A percentile compares a stretch with the other conserved stretches of the same genome.
phyloP scores from a whole-genome alignment of 1,284 basidiomycete genomes.

The Ceratobasidium sp. region DNA sequence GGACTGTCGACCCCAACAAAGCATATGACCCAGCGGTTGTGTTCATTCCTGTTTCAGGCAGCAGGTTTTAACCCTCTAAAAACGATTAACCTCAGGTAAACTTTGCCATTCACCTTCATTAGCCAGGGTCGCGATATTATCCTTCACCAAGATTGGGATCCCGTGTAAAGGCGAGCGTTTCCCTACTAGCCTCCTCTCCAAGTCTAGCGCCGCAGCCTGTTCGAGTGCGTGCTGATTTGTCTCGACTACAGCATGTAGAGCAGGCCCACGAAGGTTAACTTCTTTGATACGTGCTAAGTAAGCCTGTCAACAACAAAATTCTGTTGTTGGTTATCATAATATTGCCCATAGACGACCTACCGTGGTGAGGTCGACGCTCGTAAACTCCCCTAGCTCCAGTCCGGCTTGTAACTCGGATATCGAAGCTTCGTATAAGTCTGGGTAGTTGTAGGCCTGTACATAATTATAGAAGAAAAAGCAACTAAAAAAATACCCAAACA shows the following conservation, averaged over 20 bases:
- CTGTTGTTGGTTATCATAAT: too few relatives aligned
- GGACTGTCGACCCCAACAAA: conserved; percentile 63
- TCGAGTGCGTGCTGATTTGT: conserved; percentile 63
- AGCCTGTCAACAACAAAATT: too few relatives aligned
- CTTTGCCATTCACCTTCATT: conserved; percentile 54
- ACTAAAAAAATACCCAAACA: too few relatives aligned
- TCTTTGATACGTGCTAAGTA: conserved; percentile 74
- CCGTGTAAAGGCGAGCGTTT: conserved; percentile 67
- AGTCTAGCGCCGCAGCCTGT: too few relatives aligned
- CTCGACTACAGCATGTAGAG: conserved; percentile 67
- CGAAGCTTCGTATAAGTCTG: conserved; percentile 70
- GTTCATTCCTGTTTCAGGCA: conserved; percentile 64
- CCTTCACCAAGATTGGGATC: conserved; percentile 73
- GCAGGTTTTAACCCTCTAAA: background rate
- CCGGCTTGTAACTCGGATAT: conserved; percentile 63
- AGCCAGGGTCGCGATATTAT: conserved; percentile 67
- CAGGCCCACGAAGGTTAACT: conserved; percentile 68
- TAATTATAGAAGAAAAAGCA: too few relatives aligned
- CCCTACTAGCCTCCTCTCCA: conserved; percentile 57
- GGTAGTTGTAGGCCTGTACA: too few relatives aligned
- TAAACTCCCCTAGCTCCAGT: conserved; percentile 60
- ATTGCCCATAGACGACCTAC: too few relatives aligned
- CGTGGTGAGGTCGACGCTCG: conserved; percentile 69
- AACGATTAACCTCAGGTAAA: too few relatives aligned
- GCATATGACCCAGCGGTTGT: conserved; percentile 64